A percentile compares a stretch with the other conserved stretches of the same genome.
phyloP scores from a whole-genome alignment of 225 moss, liverwort and hornwort genomes.

The Pleurozium schreberi region DNA sequence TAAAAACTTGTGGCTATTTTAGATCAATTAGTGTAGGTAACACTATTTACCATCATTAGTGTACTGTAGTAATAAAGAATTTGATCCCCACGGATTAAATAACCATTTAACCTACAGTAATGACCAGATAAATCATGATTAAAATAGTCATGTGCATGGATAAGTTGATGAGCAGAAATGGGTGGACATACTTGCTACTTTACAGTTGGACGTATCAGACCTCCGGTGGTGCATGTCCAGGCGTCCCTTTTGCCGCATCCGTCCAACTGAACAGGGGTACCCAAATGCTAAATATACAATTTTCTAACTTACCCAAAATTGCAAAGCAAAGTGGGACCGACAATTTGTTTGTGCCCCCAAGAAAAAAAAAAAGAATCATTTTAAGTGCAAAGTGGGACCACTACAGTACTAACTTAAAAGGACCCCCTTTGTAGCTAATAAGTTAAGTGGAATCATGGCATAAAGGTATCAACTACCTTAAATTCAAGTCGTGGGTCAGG shows the following conservation, averaged over 20 bases:
- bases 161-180: background rate
- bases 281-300: background rate
- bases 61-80: no score
- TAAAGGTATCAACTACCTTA: background rate
- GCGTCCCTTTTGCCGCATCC: background rate
- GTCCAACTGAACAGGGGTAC: background rate
- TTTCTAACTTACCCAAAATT: background rate
- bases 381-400: background rate
- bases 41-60: no score
- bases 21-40: no score
- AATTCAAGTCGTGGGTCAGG: background rate
- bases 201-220: background rate
- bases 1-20: no score
- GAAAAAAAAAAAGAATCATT: no score
- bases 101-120: no score
- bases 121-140: background rate
- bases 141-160: background rate
- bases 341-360: background rate
- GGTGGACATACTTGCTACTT: background rate
- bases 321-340: background rate
- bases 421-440: background rate
- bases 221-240: background rate
- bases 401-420: no score
- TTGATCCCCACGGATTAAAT: background rate
- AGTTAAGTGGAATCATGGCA: background rate